phyloP scores from a whole-genome alignment of 2,329 filamentous ascomycete genomes.

The Lasiodiplodia citricola region DNA sequence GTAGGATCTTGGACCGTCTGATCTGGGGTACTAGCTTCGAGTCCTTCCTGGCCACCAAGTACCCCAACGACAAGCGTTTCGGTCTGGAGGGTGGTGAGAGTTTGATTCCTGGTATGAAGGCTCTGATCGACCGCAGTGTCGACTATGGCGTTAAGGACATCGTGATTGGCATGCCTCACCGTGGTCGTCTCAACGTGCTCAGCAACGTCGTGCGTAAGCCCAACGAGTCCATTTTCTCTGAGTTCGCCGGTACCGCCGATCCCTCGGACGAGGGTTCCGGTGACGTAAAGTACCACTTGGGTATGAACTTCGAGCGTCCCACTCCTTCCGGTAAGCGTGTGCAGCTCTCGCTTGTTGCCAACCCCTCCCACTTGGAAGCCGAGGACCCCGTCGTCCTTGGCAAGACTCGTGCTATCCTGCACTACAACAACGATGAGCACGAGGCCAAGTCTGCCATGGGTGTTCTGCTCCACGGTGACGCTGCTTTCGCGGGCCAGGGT shows the following conservation, averaged over 20 bases:
- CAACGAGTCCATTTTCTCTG: slow-evolving; percentile 99
- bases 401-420: slow-evolving; percentile 96
- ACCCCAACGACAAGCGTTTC: slow-evolving; percentile 99
- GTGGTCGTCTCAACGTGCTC: slow-evolving; percentile 95
- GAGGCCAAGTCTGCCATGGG: slow-evolving; percentile 90
- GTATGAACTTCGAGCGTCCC: slow-evolving; percentile 99
- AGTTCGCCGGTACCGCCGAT: slow-evolving; percentile 88
- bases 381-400: slow-evolving; percentile 97
- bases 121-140: slow-evolving; percentile 95
- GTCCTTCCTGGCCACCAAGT: slow-evolving; percentile 92
- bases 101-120: slow-evolving; percentile 98
- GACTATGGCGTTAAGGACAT: slow-evolving; percentile 99
- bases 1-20: slow-evolving; percentile 92
- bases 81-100: slow-evolving; percentile 97
- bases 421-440: slow-evolving; percentile 97
- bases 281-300: slow-evolving; percentile 98
- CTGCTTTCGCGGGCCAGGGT: slow-evolving; percentile 94
- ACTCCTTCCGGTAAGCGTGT: slow-evolving; percentile 98
- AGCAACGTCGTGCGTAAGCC: slow-evolving; percentile 99
- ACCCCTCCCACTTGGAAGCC: slow-evolving; percentile 96
- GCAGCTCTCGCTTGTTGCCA: slow-evolving; percentile 97
- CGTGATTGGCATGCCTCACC: slow-evolving; percentile 98
- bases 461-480: slow-evolving; percentile 94
- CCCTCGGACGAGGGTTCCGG: slow-evolving; percentile 95
- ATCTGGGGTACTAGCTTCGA: slow-evolving; percentile 99